Evolutionary conservation across 352 stramenopile species (phyloP), one percentile per base, ranked within the genome.

Genomic region (Globisporangium irregulare): DNA sequence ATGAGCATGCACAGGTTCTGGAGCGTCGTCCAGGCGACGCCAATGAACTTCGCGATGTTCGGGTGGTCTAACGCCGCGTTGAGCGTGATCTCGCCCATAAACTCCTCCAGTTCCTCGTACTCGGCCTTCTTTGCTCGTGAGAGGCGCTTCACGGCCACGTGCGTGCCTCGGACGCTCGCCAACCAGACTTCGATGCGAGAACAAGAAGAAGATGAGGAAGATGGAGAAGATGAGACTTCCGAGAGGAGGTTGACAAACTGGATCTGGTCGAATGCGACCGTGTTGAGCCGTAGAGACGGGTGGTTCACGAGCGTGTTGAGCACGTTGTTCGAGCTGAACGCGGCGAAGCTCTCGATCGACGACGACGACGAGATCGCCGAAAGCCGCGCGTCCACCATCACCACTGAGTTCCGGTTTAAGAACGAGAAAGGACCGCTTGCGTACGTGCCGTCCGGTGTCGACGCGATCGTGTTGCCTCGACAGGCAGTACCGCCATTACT

Each of bases 1-100:
- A 62, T 80, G 41, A 88, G 55, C n/a, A 84, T 62, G 43, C 76
- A 84, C 38, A 87, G 56, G 59, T 78, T 81, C 27, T 79, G 68
- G 14, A 78, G 27, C 41, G 77, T 75, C 4, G 57, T 84, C 72
- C 78, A 85, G 1, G 73, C 61, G 22, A 85, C 70, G 34, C 79
- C 79, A n/a, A 84, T 43, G 24, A 82, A 86, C 12, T n/a, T 29
- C 9, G 77, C 60, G 8, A 87, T 74, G 64, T 80, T 77, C 14
- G 71, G 67, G 46, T 87, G 79, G 25, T 70, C 59, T 27, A 87
- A 59, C 3, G 66, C 36, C 7, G 78, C 77, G 25, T 51, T 66
- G 10, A 84, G 58, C 29, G 62, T 51, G 55, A 86, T 86, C 32
- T 77, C 69, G 27, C 68, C 58, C n/a, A 78, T 59, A 36, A 86